phyloP scores from a whole-genome alignment of 176 grass and related monocot genomes.

The Dendrocalamus sinicus region DNA sequence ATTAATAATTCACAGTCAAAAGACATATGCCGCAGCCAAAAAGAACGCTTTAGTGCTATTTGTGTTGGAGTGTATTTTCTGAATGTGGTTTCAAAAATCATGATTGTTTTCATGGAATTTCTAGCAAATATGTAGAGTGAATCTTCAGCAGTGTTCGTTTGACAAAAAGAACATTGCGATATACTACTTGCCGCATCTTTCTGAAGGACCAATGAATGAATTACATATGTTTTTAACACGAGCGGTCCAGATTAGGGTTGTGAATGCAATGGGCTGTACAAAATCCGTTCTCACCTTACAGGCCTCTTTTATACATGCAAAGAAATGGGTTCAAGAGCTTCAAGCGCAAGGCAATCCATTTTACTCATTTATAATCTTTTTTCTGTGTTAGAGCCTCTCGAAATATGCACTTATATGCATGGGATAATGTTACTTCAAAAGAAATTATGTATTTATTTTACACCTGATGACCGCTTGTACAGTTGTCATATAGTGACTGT shows the following conservation, averaged over 20 bases:
- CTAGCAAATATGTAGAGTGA: neutral
- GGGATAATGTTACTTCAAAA: neutral
- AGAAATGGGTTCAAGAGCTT: slow-evolving; percentile 97
- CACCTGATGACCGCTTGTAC: neutral
- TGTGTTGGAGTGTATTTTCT: neutral
- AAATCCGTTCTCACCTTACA: slow-evolving; percentile 28
- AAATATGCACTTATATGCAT: neutral
- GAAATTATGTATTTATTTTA: neutral
- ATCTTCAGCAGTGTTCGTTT: slow-evolving; percentile 4
- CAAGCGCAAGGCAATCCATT: slow-evolving; percentile 70
- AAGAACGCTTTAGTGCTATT: neutral
- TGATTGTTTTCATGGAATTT: neutral
- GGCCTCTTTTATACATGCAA: slow-evolving; percentile 77
- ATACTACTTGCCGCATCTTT: neutral
- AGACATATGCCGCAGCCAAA: fast-evolving
- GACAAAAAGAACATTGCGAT: neutral
- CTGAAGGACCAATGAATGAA: neutral
- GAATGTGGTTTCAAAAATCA: neutral
- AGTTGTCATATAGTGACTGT: neutral
- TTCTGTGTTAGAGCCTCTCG: neutral
- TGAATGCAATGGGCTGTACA: no score
- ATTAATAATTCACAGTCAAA: no score
- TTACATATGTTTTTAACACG: neutral
- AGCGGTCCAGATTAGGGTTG: neutral
- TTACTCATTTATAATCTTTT: neutral